phyloP scores from a whole-genome alignment of 192 early-diverging fungal genomes.

The Kickxella alabastrina region DNA sequence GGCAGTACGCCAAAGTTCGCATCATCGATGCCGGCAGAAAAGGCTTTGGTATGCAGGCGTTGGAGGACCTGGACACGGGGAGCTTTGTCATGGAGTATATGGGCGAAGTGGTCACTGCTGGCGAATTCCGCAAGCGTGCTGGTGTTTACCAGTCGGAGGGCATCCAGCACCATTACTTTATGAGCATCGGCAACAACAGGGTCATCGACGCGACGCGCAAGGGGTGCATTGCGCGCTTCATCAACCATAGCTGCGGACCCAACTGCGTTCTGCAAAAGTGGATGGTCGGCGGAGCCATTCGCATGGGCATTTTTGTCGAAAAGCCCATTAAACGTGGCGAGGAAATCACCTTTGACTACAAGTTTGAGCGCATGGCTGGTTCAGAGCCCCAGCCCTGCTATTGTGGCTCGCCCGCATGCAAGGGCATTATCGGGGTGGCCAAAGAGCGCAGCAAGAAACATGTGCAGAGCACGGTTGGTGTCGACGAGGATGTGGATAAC shows the following conservation, averaged over 20 bases:
- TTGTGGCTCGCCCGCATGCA: constrained; percentile 85
- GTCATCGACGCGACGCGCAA: constrained; percentile 93
- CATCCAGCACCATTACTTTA: constrained; percentile 95
- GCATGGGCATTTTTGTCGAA: constrained; percentile 95
- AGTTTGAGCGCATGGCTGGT: constrained; percentile 82
- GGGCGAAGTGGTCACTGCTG: constrained; percentile 87
- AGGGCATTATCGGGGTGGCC: constrained; percentile 85
- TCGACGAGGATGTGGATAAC: constrained; percentile 47
- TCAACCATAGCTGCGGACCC: constrained; percentile 96
- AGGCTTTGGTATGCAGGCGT: constrained; percentile 87
- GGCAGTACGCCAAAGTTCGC: constrained; percentile 80
- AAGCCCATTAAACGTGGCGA: constrained; percentile 70
- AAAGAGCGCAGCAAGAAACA: constrained; percentile 52
- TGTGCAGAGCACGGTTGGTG: neutral
- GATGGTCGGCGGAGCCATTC: constrained; percentile 82
- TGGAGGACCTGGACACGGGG: constrained; percentile 64
- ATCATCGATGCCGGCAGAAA: constrained; percentile 89
- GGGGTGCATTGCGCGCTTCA: constrained; percentile 92
- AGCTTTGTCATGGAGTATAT: constrained; percentile 96
- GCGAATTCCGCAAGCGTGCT: constrained; percentile 78
- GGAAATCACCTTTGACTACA: constrained; percentile 98
- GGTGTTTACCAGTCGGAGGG: constrained; percentile 77
- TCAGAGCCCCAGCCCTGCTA: constrained; percentile 87
- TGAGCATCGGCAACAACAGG: constrained; percentile 90
- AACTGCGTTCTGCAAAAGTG: constrained; percentile 97